Base-by-base conservation (phyloP, 2,329 filamentous ascomycete genomes). In the Colletotrichum salicis region DNA sequence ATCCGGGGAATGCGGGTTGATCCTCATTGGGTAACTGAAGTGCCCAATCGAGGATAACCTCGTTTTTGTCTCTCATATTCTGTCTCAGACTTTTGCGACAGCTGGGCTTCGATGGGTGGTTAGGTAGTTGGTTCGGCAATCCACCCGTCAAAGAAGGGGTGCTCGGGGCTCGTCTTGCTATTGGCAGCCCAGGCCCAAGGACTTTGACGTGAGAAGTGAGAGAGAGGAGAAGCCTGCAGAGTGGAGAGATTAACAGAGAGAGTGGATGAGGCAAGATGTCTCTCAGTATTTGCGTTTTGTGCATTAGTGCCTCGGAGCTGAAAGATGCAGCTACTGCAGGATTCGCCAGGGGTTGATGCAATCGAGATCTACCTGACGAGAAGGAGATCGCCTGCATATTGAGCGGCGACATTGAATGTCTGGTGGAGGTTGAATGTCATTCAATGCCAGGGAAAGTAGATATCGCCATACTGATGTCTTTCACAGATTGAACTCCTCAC, bases 51-150 rank as follows among this genome's bases (percentile, higher is more conserved):
- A 33, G 58, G 27, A 61, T 31, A n/a, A 61, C 37, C n/a, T 61
- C 22, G 58, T 19, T 35, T 19, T 61, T 33, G 58, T 22, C 57
- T n/a, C 45, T 51, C 5, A 29, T n/a, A 45, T 65, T 64, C 52
- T 52, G 69, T 69, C 59, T 71, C 41, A 65, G 59, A 69, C 31
- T 69, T n/a, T 37, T 71, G 65, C 69, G 69, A 64, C 69, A 71
- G 11, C 27, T 51, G 19, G 69, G 54, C 64, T 60, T 55, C 41
- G 45, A n/a, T 48, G 11, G 33, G 54, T 64, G 60, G 27, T 56
- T 12, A 29, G 27, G 51, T 12, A 29, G 19, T 29, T 37, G 59
- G 22, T 24, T 19, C 37, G n/a, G 31, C 22, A 27, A 45, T 59
- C 65, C 54, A 60, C 19, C 3, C 11, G 31, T 37, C 11, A 19